Conservation (phyloP, 208 protist species). For the Leishmania major region DNA sequence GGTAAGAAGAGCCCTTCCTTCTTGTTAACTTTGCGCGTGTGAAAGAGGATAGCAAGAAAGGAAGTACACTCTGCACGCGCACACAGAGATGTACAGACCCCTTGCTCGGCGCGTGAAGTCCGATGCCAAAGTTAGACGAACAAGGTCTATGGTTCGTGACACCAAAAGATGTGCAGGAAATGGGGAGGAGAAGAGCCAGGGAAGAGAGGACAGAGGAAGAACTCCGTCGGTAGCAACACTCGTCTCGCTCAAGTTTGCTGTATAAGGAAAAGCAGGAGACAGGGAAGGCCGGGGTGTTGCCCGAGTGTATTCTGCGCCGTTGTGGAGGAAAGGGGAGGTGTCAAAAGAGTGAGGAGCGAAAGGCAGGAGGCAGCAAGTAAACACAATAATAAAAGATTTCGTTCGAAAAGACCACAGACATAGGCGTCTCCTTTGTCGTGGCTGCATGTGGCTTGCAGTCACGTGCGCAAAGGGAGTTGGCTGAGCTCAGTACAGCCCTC, state of each 20-base stretch:
- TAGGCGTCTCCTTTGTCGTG: background rate
- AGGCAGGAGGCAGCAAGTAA: background rate
- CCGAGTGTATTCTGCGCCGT: background rate
- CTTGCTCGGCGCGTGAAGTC: background rate
- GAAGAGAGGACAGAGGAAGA: background rate
- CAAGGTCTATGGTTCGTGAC: background rate
- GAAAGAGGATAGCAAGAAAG: conserved; percentile 1
- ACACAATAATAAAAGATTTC: background rate
- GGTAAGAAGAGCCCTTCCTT: background rate
- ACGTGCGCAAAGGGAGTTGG: background rate
- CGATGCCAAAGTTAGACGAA: background rate
- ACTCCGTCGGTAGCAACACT: background rate
- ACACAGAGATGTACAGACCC: background rate
- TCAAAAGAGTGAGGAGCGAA: background rate
- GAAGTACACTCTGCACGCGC: background rate
- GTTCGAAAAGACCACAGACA: background rate
- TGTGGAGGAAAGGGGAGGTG: background rate
- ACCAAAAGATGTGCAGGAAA: background rate
- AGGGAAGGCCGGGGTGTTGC: background rate
- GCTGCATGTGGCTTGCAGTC: background rate
- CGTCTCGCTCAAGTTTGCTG: background rate
- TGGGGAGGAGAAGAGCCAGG: background rate
- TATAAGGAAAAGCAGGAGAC: background rate
- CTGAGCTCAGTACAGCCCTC: background rate
- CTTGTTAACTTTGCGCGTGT: background rate